Percentiles rank a stretch among this genome's conserved stretches.
These are phyloP conservation scores for Ramaria rubella DNA, from an alignment of 768 basidiomycete species.

Conservation along the genomic window DNA sequence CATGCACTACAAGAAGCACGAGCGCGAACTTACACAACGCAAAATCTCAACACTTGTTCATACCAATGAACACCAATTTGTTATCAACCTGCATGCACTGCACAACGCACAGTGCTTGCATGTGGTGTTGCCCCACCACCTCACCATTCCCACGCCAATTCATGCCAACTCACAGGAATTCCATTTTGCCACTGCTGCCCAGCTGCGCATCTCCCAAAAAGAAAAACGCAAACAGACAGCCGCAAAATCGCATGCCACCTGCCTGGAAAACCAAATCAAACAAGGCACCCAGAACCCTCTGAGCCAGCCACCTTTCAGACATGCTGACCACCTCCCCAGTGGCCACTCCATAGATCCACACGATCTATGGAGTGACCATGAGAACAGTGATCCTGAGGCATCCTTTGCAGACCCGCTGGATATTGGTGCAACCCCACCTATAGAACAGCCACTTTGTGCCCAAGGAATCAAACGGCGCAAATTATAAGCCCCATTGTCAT, in stretches of 20 bases:
- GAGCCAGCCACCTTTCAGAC: too few relatives aligned
- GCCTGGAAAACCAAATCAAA: not conserved
- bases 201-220: not conserved
- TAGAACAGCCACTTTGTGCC: too few relatives aligned
- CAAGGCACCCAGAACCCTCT: not conserved
- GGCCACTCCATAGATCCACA: too few relatives aligned
- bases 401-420: too few relatives aligned
- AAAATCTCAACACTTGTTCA: constrained; percentile 5
- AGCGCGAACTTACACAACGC: constrained; percentile 7
- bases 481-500: too few relatives aligned
- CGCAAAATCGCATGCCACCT: not conserved
- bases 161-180: not conserved
- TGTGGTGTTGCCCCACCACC: constrained; percentile 1
- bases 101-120: constrained; percentile 11
- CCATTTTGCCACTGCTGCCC: not conserved
- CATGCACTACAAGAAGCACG: constrained; percentile 3
- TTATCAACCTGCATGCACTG: constrained; percentile 14
- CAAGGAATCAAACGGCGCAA: too few relatives aligned
- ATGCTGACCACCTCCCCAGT: too few relatives aligned
- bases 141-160: constrained; percentile 5
- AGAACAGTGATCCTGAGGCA: too few relatives aligned
- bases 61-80: constrained; percentile 13
- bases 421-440: too few relatives aligned
- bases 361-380: too few relatives aligned
- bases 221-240: not conserved